Base-by-base conservation (phyloP, 1,284 basidiomycete genomes). In the Ganoderma resinaceum region DNA sequence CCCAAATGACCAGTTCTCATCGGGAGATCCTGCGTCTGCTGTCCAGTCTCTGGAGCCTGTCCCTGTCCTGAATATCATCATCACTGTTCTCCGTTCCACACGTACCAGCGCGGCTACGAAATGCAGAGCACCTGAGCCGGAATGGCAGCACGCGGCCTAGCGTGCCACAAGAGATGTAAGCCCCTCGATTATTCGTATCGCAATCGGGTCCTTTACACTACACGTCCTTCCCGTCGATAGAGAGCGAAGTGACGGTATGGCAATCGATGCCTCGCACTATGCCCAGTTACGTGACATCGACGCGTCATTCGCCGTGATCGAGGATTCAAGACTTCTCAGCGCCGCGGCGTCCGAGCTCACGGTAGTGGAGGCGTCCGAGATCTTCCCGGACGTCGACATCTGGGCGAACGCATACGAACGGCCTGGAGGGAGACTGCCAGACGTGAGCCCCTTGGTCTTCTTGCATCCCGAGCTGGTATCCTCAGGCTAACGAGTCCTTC, bases 331-430 rank as follows among this genome's bases (percentile, higher is more conserved):
- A 88, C 35, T 80, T 95, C 0, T 78, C 82, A 16, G 78, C 83
- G 0, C 80, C 97, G 29, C 86, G 84, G 57, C 95, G 97, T 76
- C 95, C 95, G 83, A 87, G 61, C 83, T 97, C 23, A 89, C 85
- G 0, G 95, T 95, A 0, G 87, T 95, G 43, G 93, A 95, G 74
- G 91, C 91, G 5, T 97, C 91, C 80, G 93, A 96, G 74, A 83
- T 98, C 66, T 85, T 97, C 33, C 96, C 96, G 0, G 95, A 98
- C 76, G 86, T 87, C 2, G 91, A 94, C 65, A 90, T 95, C 33
- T 98, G 95, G 94, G 88, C 93, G 59, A 97, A 96, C 78, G 89
- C 92, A 68, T 97, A 96, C 78, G 94, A 96, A 77, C 84, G 95
- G 26, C 96, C 96, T 26, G 93, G 94, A 14, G 93, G 95, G 63